phyloP scores from a whole-genome alignment of 495 filamentous ascomycete species.

The Podospora pseudocomata region DNA sequence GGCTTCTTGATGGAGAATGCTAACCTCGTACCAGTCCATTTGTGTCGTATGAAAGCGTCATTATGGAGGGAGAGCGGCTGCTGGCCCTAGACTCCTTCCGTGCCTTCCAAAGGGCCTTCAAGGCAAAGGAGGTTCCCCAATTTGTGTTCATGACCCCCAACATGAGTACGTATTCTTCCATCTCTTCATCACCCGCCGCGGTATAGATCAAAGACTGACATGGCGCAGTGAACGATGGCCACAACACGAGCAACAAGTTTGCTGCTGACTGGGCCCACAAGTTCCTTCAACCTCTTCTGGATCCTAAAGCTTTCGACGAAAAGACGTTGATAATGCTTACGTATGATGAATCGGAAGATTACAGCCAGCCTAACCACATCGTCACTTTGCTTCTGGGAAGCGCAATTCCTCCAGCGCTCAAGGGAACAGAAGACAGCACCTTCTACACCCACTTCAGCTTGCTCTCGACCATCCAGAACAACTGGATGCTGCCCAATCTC shows the following conservation, averaged over 20 bases:
- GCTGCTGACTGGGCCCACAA: conserved; percentile 55
- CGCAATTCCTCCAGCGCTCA: conserved; percentile 54
- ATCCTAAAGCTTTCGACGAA: conserved; percentile 57
- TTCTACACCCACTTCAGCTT: conserved; percentile 73
- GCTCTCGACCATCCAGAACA: conserved; percentile 59
- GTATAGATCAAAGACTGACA: not conserved
- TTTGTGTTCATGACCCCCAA: conserved; percentile 67
- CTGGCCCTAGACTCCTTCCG: conserved; percentile 59
- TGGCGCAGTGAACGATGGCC: conserved; percentile 52
- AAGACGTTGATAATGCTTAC: conserved; percentile 63
- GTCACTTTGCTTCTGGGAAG: conserved; percentile 61
- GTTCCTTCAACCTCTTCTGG: conserved; percentile 58
- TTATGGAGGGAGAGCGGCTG: conserved; percentile 51
- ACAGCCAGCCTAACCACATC: conserved; percentile 55
- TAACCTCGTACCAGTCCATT: conserved; percentile 37
- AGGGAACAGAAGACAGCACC: conserved; percentile 58
- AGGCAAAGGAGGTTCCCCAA: conserved; percentile 58
- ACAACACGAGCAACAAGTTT: conserved; percentile 60
- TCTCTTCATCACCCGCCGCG: not conserved
- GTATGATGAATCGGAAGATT: conserved; percentile 62
- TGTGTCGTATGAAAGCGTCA: conserved; percentile 49
- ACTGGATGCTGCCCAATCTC: conserved; percentile 64
- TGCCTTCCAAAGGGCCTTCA: conserved; percentile 53
- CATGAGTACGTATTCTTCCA: conserved; percentile 45
- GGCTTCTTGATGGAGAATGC: not conserved